Evolutionary conservation across 2,329 filamentous ascomycete genomes (phyloP).

Genomic region (Sclerotinia nivalis): DNA sequence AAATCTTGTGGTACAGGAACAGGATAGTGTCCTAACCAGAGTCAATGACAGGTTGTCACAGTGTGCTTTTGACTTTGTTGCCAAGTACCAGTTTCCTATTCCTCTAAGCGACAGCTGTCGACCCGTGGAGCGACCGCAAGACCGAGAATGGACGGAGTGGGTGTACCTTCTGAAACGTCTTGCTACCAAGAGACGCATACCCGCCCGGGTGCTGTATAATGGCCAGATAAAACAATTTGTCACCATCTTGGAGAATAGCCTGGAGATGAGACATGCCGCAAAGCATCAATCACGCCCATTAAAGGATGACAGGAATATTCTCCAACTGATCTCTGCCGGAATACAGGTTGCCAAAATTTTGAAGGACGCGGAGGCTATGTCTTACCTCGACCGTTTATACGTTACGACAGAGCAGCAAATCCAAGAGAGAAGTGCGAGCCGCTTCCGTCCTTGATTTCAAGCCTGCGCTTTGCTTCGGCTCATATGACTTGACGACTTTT

Average conservation of each 20-base stretch:
- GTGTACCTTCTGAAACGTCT: constrained; percentile 83
- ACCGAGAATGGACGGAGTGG: constrained; percentile 91
- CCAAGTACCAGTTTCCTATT: constrained; percentile 88
- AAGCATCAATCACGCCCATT: constrained; percentile 80
- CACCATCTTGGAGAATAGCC: constrained; percentile 82
- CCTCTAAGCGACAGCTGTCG: constrained; percentile 77
- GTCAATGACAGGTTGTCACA: constrained; percentile 84
- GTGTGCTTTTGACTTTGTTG: constrained; percentile 87
- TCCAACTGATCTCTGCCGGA: constrained; percentile 83
- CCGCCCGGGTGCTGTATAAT: constrained; percentile 80
- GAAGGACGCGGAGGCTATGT: constrained; percentile 56
- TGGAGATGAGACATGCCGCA: constrained; percentile 84
- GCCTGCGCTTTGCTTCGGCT: constrained; percentile 19
- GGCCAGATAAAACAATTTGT: constrained; percentile 91
- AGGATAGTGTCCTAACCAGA: constrained; percentile 75
- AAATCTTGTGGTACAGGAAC: constrained; percentile 79
- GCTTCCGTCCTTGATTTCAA: constrained; percentile 34
- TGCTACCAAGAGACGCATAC: constrained; percentile 82
- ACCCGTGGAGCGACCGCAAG: constrained; percentile 70
- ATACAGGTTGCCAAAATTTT: constrained; percentile 86
- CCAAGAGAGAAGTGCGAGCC: constrained; percentile 58
- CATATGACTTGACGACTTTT: constrained; percentile 32
- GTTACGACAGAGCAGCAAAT: constrained; percentile 79
- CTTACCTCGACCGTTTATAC: constrained; percentile 70
- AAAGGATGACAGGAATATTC: constrained; percentile 85